A percentile compares a stretch with the other conserved stretches of the same genome.
Conservation (phyloP, 2,329 filamentous ascomycete genomes). For the Verticillium alfalfae region DNA sequence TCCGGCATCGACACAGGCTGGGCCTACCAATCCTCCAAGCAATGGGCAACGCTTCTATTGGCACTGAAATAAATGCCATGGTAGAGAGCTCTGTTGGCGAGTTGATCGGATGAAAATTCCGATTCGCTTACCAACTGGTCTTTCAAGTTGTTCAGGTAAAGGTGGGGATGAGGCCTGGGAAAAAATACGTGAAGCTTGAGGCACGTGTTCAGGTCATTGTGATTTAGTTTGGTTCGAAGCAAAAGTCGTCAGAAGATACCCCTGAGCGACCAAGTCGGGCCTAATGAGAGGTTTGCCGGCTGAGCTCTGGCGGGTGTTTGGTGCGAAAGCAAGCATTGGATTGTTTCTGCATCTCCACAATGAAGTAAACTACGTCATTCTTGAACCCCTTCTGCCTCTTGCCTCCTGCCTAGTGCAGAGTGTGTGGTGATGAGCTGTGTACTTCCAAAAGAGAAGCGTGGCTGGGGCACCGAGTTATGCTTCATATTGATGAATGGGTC, state of each 20-base stretch:
- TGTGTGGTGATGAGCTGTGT: no score
- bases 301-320: not conserved
- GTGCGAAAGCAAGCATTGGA: not conserved
- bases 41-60: not conserved
- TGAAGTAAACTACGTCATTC: no score
- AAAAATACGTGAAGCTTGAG: no score
- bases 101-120: not conserved
- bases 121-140: not conserved
- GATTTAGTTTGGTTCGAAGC: not conserved
- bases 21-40: not conserved
- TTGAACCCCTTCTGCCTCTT: no score
- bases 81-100: not conserved
- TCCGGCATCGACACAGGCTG: not conserved
- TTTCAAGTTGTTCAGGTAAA: no score
- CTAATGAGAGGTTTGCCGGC: not conserved
- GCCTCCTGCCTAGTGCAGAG: no score
- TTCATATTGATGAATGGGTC: no score
- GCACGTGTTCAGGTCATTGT: no score
- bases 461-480: no score
- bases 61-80: not conserved
- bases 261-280: not conserved
- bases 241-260: not conserved
- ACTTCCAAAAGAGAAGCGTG: no score
- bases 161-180: no score
- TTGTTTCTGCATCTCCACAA: no score